Percentiles rank a stretch among this genome's conserved stretches.
Evolutionary conservation across 768 basidiomycete species (phyloP).

Genomic region (Tricholoma furcatifolium): DNA sequence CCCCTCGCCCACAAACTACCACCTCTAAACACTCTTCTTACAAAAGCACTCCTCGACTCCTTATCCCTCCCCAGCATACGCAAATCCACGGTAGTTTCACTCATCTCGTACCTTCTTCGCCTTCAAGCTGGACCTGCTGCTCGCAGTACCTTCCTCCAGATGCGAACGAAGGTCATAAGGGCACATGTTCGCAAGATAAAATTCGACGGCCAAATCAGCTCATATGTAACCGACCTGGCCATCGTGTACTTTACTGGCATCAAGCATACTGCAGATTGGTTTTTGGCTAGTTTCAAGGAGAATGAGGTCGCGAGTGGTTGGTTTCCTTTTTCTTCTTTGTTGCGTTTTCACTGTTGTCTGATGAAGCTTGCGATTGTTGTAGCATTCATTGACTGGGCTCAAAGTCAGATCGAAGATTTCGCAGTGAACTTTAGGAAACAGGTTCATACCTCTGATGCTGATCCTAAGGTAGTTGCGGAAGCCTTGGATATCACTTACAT

Average conservation of each 20-base stretch:
- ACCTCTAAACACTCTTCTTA: constrained; percentile 64
- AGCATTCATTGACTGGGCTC: constrained; percentile 97
- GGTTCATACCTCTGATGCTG: constrained; percentile 83
- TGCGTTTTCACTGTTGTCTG: background rate
- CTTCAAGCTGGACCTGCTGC: constrained; percentile 79
- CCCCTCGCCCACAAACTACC: constrained; percentile 58
- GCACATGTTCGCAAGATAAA: constrained; percentile 81
- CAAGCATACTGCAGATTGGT: constrained; percentile 99
- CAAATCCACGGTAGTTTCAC: constrained; percentile 68
- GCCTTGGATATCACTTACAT: constrained; percentile 72
- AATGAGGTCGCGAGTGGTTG: constrained; percentile 90
- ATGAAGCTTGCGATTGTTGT: constrained; percentile 7
- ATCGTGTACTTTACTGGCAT: constrained; percentile 92
- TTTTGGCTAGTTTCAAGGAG: constrained; percentile 91
- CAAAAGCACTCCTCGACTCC: constrained; percentile 65
- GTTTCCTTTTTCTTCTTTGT: constrained; percentile 30
- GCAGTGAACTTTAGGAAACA: constrained; percentile 87
- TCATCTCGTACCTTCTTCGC: constrained; percentile 72
- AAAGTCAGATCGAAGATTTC: constrained; percentile 78
- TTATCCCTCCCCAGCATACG: constrained; percentile 76
- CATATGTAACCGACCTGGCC: constrained; percentile 85
- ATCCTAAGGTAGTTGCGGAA: constrained; percentile 69
- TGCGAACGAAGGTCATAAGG: constrained; percentile 72
- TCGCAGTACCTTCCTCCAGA: constrained; percentile 76
- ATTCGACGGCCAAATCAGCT: constrained; percentile 84